Base-by-base conservation (phyloP, 2,329 filamentous ascomycete species). In the Fusarium liriodendri region DNA sequence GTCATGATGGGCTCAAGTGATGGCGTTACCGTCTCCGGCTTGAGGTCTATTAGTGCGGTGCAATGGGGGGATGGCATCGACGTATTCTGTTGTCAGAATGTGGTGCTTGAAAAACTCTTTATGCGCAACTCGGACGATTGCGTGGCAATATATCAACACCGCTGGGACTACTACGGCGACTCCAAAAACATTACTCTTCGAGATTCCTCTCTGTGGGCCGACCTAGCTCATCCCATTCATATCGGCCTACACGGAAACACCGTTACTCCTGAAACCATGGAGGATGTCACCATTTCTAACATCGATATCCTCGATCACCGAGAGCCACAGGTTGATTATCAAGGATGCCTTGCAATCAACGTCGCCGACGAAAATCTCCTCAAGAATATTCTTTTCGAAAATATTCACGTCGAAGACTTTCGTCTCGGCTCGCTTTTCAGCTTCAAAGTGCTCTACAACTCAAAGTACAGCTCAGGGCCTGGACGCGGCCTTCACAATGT, bases 111-210 rank as follows among this genome's bases (percentile, higher is more conserved):
- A 8, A 20, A 29, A n/a, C 16, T 58, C 2, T 64, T 64, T 7
- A 27, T 64, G 50, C 50, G 62, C 33, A 65, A 47, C 54, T 65
- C 63, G 9, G 63, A 65, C 9, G 63, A 65, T 32, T 65, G 38
- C 14, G 33, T 65, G 1, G 63, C 63, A 16, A 29, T 65, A 11
- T 65, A 65, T 35, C 57, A 38, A 25, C 63, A 61, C n/a, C 40
- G 63, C 9, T 25, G 32, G 14, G 29, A 40, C 2, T 66, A 25
- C 37, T 66, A 61, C 2, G 63, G 63, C 7, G 63, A 61, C 45
- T 38, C 35, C 2, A 58, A 45, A 10, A 66, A 66, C n/a, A 33
- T 66, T 35, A 61, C 55, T 25, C 20, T 66, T 1, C 55, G 47
- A 33, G 35, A 66, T 45, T 66, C 63, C 5, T 32, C 57, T 22